phyloP scores from a whole-genome alignment of 192 early-diverging fungal species.

The Coemansia sp. region DNA sequence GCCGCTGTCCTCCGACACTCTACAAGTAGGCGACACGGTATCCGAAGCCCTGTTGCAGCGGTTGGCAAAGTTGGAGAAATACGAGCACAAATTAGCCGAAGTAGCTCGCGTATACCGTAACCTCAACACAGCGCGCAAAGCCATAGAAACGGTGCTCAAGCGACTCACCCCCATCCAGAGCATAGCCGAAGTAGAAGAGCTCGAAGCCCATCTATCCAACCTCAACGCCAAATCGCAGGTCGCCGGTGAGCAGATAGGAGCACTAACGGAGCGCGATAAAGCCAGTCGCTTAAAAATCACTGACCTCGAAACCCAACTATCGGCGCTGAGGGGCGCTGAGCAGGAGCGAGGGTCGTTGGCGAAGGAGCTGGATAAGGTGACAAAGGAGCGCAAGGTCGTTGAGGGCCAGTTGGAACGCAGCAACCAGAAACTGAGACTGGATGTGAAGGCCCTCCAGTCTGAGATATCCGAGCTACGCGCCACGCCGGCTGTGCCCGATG shows the following conservation, averaged over 20 bases:
- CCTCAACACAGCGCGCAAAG: slow-evolving; percentile 46
- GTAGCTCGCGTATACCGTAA: slow-evolving; percentile 51
- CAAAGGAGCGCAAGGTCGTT: slow-evolving; percentile 40
- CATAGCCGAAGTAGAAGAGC: slow-evolving; percentile 52
- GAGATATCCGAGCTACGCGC: neutral
- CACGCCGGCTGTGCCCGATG: neutral
- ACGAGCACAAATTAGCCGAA: slow-evolving; percentile 51
- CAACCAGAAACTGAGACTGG: slow-evolving; percentile 38
- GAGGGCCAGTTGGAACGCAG: slow-evolving; percentile 45
- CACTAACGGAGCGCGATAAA: slow-evolving; percentile 47
- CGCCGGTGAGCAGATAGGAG: slow-evolving; percentile 51
- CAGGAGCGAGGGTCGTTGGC: slow-evolving; percentile 9
- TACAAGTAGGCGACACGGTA: slow-evolving; percentile 27
- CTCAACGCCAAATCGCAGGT: slow-evolving; percentile 45
- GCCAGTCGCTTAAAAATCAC: slow-evolving; percentile 27
- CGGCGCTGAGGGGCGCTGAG: neutral
- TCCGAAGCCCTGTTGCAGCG: slow-evolving; percentile 24
- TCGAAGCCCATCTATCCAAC: slow-evolving; percentile 47
- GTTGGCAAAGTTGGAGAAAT: slow-evolving; percentile 43
- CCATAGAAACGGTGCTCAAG: slow-evolving; percentile 42
- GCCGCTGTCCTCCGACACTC: slow-evolving; percentile 25
- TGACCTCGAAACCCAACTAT: slow-evolving; percentile 24
- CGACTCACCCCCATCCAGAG: slow-evolving; percentile 46
- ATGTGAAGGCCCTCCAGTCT: slow-evolving; percentile 17
- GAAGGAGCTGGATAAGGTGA: slow-evolving; percentile 19